Evolutionary conservation across 2,329 filamentous ascomycete species (phyloP).

Genomic region (Sporothrix pseudoabietina): DNA sequence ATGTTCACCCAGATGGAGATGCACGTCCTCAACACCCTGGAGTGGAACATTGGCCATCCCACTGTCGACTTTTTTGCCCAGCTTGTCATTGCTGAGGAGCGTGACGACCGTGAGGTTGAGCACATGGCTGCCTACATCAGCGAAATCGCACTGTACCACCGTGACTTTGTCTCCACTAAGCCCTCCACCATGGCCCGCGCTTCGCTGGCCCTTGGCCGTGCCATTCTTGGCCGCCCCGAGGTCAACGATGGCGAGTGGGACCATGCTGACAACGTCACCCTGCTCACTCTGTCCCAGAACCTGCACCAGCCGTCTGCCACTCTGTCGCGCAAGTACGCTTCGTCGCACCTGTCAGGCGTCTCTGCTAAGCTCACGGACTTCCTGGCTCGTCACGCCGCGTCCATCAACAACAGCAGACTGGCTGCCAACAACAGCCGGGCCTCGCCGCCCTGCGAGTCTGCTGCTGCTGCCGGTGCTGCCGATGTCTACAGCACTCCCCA

Average conservation of each 20-base stretch:
- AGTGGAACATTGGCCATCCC: constrained; percentile 94
- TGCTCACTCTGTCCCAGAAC: constrained; percentile 61
- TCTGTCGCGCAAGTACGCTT: constrained; percentile 62
- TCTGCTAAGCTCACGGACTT: constrained; percentile 61
- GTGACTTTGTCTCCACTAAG: constrained; percentile 91
- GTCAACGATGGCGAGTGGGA: constrained; percentile 76
- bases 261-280: constrained; percentile 67
- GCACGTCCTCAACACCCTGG: constrained; percentile 96
- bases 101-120: constrained; percentile 81
- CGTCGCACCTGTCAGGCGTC: constrained; percentile 55
- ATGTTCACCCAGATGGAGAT: constrained; percentile 99
- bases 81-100: constrained; percentile 78
- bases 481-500: constrained; percentile 76
- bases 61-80: constrained; percentile 94
- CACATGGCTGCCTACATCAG: constrained; percentile 93
- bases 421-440: constrained; percentile 38
- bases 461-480: constrained; percentile 53
- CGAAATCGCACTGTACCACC: constrained; percentile 93
- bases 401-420: constrained; percentile 34
- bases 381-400: constrained; percentile 59
- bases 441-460: constrained; percentile 61
- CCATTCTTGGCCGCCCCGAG: constrained; percentile 80
- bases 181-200: constrained; percentile 89
- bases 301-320: constrained; percentile 61
- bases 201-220: constrained; percentile 81